These are phyloP conservation scores for Podospora fimiseda DNA, from an alignment of 495 filamentous ascomycete species.

Conservation along the genomic window DNA sequence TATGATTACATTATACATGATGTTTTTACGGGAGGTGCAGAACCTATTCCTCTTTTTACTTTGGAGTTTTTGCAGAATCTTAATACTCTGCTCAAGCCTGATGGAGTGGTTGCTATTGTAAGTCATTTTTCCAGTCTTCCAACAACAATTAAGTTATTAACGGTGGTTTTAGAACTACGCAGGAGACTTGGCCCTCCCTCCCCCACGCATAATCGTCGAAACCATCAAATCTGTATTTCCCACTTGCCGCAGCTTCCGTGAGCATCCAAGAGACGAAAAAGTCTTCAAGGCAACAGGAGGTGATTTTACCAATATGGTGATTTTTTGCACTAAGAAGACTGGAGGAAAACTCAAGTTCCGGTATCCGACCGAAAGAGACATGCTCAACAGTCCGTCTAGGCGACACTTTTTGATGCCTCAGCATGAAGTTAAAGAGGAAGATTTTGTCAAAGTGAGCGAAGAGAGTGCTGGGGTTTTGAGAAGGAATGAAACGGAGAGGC, in stretches of 20 bases:
- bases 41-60: slow-evolving; percentile 84
- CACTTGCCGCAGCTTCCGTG: slow-evolving; percentile 76
- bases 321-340: slow-evolving; percentile 58
- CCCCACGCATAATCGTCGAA: slow-evolving; percentile 62
- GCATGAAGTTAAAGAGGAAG: slow-evolving; percentile 58
- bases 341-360: slow-evolving; percentile 55
- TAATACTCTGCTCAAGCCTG: slow-evolving; percentile 58
- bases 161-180: slow-evolving; percentile 99
- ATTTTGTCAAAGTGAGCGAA: slow-evolving; percentile 29
- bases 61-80: slow-evolving; percentile 69
- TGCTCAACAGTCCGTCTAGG: slow-evolving; percentile 63
- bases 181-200: slow-evolving; percentile 73
- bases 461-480: slow-evolving; percentile 42
- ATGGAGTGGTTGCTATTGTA: slow-evolving; percentile 88
- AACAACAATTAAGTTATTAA: no score
- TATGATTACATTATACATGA: slow-evolving; percentile 96
- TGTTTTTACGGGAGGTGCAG: slow-evolving; percentile 96
- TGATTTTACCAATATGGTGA: slow-evolving; percentile 87
- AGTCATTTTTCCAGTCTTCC: slow-evolving; percentile 23
- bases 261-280: slow-evolving; percentile 49
- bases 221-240: slow-evolving; percentile 71
- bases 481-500: slow-evolving; percentile 49
- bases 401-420: slow-evolving; percentile 63
- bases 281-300: slow-evolving; percentile 34
- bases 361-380: slow-evolving; percentile 57